Conservation (phyloP, 345 rosid genomes). For the Camelina sativa region DNA sequence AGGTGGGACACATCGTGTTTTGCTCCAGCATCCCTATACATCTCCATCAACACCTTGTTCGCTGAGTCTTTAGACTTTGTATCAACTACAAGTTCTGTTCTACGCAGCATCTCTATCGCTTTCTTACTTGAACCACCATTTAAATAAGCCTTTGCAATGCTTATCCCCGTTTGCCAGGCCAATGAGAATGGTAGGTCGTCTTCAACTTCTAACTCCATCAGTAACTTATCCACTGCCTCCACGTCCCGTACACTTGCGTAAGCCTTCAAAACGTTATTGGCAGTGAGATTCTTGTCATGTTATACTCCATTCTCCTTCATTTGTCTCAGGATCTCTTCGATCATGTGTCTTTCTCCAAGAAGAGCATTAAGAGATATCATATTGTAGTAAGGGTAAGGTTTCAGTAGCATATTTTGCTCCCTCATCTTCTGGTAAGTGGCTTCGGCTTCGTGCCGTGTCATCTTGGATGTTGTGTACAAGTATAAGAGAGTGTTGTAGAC, state of each 20-base stretch:
- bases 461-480: conserved; percentile 11
- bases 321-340: conserved; percentile 24
- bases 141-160: conserved; percentile 18
- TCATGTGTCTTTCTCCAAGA: conserved; percentile 15
- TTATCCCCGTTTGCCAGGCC: conserved; percentile 20
- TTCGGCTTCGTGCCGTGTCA: conserved; percentile 12
- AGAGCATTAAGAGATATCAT: conserved; percentile 20
- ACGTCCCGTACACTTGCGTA: conserved; percentile 8
- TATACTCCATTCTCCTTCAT: conserved; percentile 14
- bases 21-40: neutral
- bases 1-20: conserved; percentile 6
- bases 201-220: neutral
- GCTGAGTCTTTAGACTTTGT: neutral
- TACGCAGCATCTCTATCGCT: conserved; percentile 20
- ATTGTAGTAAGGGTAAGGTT: conserved; percentile 22
- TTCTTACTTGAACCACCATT: neutral
- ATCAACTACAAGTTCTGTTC: conserved; percentile 17
- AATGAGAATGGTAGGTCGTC: neutral
- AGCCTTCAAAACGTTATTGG: conserved; percentile 24
- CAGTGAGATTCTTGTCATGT: conserved; percentile 15
- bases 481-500: conserved; percentile 27
- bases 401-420: neutral
- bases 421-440: conserved; percentile 26
- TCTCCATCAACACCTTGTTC: conserved; percentile 18
- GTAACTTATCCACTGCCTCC: conserved; percentile 19